phyloP scores from a whole-genome alignment of 371 early-diverging fungal genomes.

The Umbelopsis sp. region DNA sequence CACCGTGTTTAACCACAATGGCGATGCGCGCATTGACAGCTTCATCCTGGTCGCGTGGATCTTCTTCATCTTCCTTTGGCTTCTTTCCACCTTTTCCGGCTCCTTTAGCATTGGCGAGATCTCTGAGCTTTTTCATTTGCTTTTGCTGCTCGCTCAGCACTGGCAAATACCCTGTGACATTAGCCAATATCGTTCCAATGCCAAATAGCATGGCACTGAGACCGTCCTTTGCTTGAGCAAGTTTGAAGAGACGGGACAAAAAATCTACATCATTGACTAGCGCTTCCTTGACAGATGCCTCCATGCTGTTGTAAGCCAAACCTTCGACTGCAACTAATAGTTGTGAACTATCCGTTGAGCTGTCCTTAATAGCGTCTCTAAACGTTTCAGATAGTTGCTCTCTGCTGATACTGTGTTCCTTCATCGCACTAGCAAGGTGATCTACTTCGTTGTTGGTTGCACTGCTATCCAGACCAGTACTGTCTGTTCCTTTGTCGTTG shows the following conservation, averaged over 20 bases:
- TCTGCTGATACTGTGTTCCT: conserved; percentile 29
- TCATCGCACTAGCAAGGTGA: conserved; percentile 36
- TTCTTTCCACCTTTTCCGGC: conserved; percentile 32
- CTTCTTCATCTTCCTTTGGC: conserved; percentile 36
- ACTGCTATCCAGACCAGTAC: conserved; percentile 30
- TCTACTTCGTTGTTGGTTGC: conserved; percentile 21
- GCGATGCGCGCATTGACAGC: conserved; percentile 66
- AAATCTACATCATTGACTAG: conserved; percentile 59
- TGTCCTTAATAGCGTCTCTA: conserved; percentile 38
- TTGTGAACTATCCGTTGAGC: conserved; percentile 35
- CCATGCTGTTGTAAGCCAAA: conserved; percentile 72
- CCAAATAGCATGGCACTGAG: conserved; percentile 63
- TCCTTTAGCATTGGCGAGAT: conserved; percentile 60
- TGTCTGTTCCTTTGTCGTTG: conserved; percentile 29
- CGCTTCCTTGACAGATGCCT: conserved; percentile 63
- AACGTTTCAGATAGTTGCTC: conserved; percentile 40
- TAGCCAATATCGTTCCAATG: conserved; percentile 67
- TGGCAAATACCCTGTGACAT: conserved; percentile 72
- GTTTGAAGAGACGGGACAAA: conserved; percentile 57
- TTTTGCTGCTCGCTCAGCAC: conserved; percentile 78
- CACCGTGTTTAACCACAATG: conserved; percentile 60
- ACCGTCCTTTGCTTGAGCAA: conserved; percentile 50
- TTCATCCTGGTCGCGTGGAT: conserved; percentile 59
- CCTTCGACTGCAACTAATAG: conserved; percentile 67
- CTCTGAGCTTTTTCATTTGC: conserved; percentile 76